Evolutionary conservation across 2,329 filamentous ascomycete species (phyloP).

Genomic region (Xylaria sp.): DNA sequence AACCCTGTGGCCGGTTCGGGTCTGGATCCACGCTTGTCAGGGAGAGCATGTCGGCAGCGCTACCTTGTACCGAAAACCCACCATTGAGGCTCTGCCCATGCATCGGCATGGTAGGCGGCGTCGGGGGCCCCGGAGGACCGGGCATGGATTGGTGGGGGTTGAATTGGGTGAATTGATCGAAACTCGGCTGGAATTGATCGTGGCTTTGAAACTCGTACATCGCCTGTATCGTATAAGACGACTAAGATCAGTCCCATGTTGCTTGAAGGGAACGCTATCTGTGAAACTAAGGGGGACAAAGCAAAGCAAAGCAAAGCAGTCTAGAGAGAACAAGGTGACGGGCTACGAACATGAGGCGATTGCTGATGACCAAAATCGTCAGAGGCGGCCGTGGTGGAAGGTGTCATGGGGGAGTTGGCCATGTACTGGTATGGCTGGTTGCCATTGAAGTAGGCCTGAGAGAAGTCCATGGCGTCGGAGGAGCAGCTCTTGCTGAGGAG

Average conservation of each 20-base stretch:
- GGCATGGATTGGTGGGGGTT: conserved; percentile 38
- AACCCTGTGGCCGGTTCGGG: conserved; percentile 37
- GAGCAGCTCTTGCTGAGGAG: conserved; percentile 5
- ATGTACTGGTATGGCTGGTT: conserved; percentile 51
- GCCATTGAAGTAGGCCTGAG: conserved; percentile 45
- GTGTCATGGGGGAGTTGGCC: conserved; percentile 49
- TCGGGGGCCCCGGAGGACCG: conserved; percentile 49
- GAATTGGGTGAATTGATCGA: conserved; percentile 43
- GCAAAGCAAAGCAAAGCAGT: not conserved
- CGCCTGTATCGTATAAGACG: conserved; percentile 36
- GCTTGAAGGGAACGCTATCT: not conserved
- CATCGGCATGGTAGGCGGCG: conserved; percentile 42
- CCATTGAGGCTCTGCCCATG: conserved; percentile 28
- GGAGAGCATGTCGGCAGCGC: conserved; percentile 32
- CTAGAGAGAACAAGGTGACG: not conserved
- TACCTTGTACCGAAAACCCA: conserved; percentile 19
- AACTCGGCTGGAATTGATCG: conserved; percentile 43
- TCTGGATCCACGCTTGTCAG: conserved; percentile 38
- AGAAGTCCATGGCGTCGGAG: conserved; percentile 45
- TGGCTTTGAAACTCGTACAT: conserved; percentile 44
- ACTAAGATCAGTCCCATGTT: conserved; percentile 20
- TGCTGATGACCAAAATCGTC: conserved; percentile 48
- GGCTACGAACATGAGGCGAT: conserved; percentile 49
- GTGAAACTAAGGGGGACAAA: not conserved
- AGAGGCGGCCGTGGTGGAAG: conserved; percentile 49